Evolutionary conservation across 495 filamentous ascomycete genomes (phyloP).

Genomic region (Podospora tetraspora): DNA sequence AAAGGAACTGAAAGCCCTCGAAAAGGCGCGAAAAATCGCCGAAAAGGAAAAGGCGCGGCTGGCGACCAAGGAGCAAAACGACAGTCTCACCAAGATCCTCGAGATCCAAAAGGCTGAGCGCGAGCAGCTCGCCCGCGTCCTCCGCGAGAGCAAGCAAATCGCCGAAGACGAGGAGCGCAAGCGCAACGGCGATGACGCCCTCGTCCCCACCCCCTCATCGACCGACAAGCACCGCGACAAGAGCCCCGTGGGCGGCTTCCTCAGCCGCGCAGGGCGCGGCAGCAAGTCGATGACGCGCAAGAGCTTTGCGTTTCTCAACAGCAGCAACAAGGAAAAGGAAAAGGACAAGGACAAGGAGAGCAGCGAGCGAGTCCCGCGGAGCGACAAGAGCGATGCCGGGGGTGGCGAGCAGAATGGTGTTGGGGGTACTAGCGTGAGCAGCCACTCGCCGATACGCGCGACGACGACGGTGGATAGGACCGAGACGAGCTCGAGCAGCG

Average conservation of each 20-base stretch:
- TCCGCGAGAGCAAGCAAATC: slow-evolving; percentile 41
- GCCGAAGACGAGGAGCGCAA: slow-evolving; percentile 38
- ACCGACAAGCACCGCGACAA: not conserved
- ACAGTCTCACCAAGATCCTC: not conserved
- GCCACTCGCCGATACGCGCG: slow-evolving; percentile 11
- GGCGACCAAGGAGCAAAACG: slow-evolving; percentile 32
- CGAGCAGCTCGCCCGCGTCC: slow-evolving; percentile 35
- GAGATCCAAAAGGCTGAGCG: slow-evolving; percentile 25
- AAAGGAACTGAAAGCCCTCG: slow-evolving; percentile 60
- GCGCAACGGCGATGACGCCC: slow-evolving; percentile 28
- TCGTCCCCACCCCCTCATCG: not conserved
- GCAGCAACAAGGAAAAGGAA: slow-evolving; percentile 26
- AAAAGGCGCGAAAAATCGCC: slow-evolving; percentile 60
- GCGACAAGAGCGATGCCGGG: slow-evolving; percentile 5
- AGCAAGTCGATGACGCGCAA: slow-evolving; percentile 46
- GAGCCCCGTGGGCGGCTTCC: slow-evolving; percentile 25
- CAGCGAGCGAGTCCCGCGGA: slow-evolving; percentile 12
- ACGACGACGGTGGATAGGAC: slow-evolving; percentile 12
- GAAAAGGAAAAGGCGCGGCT: slow-evolving; percentile 40
- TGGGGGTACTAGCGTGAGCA: slow-evolving; percentile 8
- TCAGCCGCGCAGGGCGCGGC: slow-evolving; percentile 34
- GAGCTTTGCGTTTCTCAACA: slow-evolving; percentile 45
- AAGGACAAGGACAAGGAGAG: slow-evolving; percentile 22
- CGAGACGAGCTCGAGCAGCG: slow-evolving; percentile 13
- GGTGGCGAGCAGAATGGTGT: slow-evolving; percentile 11